phyloP scores from a whole-genome alignment of 78 protist species.

The Dictyostelium intermedium region DNA sequence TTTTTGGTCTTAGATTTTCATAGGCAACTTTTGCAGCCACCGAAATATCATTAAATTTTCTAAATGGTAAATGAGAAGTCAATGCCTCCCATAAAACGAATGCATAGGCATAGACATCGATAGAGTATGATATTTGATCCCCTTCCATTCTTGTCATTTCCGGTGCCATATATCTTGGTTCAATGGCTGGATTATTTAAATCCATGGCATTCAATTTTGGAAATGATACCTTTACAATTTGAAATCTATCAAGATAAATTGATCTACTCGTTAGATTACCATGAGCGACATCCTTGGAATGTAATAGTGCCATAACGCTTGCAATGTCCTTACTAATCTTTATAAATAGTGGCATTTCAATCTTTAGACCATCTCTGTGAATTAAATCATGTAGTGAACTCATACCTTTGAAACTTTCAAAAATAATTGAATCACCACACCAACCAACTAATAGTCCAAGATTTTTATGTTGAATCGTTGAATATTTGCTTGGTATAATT shows the following conservation, averaged over 20 bases:
- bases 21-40: constrained; percentile 45
- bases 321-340: constrained; percentile 49
- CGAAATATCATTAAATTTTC: constrained; percentile 26
- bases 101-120: constrained; percentile 29
- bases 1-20: constrained; percentile 40
- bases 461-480: not conserved
- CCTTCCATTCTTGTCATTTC: constrained; percentile 17
- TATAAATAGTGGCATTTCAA: constrained; percentile 34
- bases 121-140: not conserved
- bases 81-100: constrained; percentile 15
- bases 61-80: constrained; percentile 34
- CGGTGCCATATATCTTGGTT: constrained; percentile 47
- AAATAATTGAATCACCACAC: not conserved
- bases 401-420: not conserved
- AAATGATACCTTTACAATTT: constrained; percentile 25
- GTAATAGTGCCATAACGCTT: not conserved
- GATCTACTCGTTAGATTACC: constrained; percentile 25
- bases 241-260: constrained; percentile 1
- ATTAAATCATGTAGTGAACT: constrained; percentile 4
- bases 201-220: not conserved
- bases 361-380: not conserved
- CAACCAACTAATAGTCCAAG: not conserved
- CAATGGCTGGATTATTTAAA: constrained; percentile 28
- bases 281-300: not conserved
- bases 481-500: not conserved